Base-by-base conservation (phyloP, 441 rosid genomes). In the Arabidopsis lyrata region DNA sequence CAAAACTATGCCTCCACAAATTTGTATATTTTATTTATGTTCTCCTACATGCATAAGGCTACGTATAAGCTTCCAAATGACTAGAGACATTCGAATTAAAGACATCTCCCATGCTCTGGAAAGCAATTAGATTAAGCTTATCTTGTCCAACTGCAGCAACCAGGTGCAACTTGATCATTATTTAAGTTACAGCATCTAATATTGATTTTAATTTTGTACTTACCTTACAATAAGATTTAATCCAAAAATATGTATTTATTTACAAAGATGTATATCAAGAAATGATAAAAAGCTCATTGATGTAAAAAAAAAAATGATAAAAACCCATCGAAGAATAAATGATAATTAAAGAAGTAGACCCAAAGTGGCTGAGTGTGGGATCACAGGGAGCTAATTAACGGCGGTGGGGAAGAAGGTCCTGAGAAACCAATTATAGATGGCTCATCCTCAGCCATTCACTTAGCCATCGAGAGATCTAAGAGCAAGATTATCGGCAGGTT, bases 81-180 rank as follows among this genome's bases (percentile, higher is more conserved):
- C 7, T 6, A n/a, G 35, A 13, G 7, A 45, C 7, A 41, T 54
- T 34, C 27, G 34, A 54, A 63, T 27, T 29, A 29, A 66, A 59
- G 38, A 49, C 8, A 75, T 39, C 52, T 48, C 29, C 67, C 67
- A 66, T 57, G 38, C 29, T 34, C 38, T 66, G 68, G 18, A 27
- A 67, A 59, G 47, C 73, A 66, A n/a, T 38, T 38, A 8, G 47
- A 49, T 74, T 41, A 38, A 48, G 45, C 73, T 67, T 59, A 75
- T 75, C 74, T 75, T 60, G 47, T 42, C 78, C 68, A 66, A 6
- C 54, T 66, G 62, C 36, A 48, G 61, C 47, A 47, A 56, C 50
- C 52, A 59, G 61, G 54, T n/a, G 56, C 73, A 32, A 63, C 55
- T 63, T 63, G 55, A 6, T 31, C 9, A 45, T 18, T 36, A 18